Conservation (phyloP, 148 eudicot genomes). For the Gaultheria prostrata region DNA sequence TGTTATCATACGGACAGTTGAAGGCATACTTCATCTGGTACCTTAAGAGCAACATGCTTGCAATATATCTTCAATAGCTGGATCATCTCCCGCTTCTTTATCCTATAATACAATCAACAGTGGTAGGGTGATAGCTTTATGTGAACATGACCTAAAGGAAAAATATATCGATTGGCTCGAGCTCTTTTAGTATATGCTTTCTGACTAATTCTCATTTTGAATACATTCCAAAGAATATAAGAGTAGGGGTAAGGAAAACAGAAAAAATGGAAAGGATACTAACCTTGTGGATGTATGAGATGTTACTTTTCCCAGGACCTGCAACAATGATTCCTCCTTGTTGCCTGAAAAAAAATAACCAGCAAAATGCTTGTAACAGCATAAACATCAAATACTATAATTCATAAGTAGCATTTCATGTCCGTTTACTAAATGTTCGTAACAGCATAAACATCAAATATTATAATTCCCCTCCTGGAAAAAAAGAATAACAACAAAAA, state of each 20-base stretch:
- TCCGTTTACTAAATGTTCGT: neutral
- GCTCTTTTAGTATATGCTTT: neutral
- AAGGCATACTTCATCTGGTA: neutral
- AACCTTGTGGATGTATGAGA: constrained; percentile 90
- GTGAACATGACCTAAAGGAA: neutral
- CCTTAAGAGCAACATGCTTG: constrained; percentile 58
- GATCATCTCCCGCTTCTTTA: constrained; percentile 96
- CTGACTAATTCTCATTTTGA: neutral
- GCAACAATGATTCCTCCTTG: constrained; percentile 98
- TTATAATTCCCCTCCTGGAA: neutral
- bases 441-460: neutral
- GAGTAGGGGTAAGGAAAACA: neutral
- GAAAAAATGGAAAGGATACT: neutral
- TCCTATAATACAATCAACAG: constrained; percentile 41
- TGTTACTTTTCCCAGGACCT: constrained; percentile 88
- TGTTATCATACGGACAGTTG: neutral
- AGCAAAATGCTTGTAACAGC: neutral
- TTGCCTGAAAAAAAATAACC: constrained; percentile 56
- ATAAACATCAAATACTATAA: neutral
- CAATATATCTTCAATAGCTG: constrained; percentile 67
- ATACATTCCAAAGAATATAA: neutral
- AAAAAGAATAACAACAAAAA: neutral
- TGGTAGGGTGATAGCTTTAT: neutral
- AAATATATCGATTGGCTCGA: neutral
- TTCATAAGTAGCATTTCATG: neutral